Evolutionary conservation across 2,329 filamentous ascomycete genomes (phyloP).

Genomic region (Colletotrichum sp.): DNA sequence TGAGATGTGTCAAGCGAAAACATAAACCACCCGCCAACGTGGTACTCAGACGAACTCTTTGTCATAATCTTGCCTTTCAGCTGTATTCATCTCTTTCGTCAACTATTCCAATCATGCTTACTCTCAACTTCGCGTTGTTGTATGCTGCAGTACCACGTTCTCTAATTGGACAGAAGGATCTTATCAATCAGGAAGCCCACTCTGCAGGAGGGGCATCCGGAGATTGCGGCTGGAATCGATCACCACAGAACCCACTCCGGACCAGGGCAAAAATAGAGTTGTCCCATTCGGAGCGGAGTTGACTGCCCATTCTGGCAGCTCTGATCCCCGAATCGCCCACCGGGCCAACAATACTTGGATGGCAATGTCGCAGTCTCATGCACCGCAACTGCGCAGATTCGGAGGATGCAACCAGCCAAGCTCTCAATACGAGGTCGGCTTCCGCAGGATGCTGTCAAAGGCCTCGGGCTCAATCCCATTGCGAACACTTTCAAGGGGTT

Average conservation of each 20-base stretch:
- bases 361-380: not conserved
- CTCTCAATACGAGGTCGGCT: not conserved
- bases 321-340: not conserved
- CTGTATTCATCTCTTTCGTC: not conserved
- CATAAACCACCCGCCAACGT: not conserved
- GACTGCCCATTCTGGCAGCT: not conserved
- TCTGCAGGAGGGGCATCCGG: not conserved
- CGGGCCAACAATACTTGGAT: not conserved
- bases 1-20: not conserved
- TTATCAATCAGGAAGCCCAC: not conserved
- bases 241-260: not conserved
- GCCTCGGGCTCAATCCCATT: not conserved
- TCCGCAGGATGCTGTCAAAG: not conserved
- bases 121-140: not conserved
- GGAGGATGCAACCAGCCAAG: not conserved
- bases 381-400: not conserved
- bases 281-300: not conserved
- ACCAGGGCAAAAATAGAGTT: not conserved
- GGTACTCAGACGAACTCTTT: not conserved
- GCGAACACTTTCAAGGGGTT: not conserved
- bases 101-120: not conserved
- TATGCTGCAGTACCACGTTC: fast-evolving
- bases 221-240: not conserved
- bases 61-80: not conserved
- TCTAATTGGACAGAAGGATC: not conserved